Evolutionary conservation across 108 stramenopile genomes (phyloP).

Genomic region (Mayamaea pseudoterrestris): DNA sequence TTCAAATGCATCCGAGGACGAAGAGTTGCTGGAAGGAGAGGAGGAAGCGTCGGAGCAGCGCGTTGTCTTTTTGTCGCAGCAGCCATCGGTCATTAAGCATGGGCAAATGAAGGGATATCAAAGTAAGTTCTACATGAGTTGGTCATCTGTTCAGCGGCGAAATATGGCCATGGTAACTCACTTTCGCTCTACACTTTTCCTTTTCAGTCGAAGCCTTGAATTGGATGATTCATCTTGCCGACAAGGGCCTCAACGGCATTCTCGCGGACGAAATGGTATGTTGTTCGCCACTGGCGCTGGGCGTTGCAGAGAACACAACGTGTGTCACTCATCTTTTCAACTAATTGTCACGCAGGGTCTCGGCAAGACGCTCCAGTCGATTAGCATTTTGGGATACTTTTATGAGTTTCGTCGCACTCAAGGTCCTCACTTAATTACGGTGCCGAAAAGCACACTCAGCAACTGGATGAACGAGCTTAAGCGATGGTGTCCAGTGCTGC

Average conservation of each 20-base stretch:
- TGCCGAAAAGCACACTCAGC: conserved; percentile 95
- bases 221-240: conserved; percentile 95
- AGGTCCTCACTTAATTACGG: conserved; percentile 93
- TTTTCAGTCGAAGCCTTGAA: conserved; percentile 91
- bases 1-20: conserved; percentile 7
- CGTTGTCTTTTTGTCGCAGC: conserved; percentile 74
- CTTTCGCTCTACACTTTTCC: too few relatives aligned
- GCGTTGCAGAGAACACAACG: too few relatives aligned
- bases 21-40: conserved; percentile 33
- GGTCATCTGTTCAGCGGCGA: too few relatives aligned
- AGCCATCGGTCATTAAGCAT: conserved; percentile 83
- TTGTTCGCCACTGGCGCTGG: too few relatives aligned
- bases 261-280: conserved; percentile 96
- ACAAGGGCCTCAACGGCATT: conserved; percentile 91
- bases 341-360: conserved; percentile 76
- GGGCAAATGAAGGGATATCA: conserved; percentile 87
- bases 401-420: conserved; percentile 52
- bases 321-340: not conserved
- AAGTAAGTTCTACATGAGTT: too few relatives aligned
- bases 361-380: conserved; percentile 94
- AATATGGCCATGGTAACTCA: too few relatives aligned
- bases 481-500: conserved; percentile 89
- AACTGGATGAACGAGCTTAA: conserved; percentile 98
- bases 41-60: conserved; percentile 25
- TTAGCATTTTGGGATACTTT: conserved; percentile 87